These are phyloP conservation scores for Argentina anserina DNA, from an alignment of 306 rosid species.

Conservation along the genomic window DNA sequence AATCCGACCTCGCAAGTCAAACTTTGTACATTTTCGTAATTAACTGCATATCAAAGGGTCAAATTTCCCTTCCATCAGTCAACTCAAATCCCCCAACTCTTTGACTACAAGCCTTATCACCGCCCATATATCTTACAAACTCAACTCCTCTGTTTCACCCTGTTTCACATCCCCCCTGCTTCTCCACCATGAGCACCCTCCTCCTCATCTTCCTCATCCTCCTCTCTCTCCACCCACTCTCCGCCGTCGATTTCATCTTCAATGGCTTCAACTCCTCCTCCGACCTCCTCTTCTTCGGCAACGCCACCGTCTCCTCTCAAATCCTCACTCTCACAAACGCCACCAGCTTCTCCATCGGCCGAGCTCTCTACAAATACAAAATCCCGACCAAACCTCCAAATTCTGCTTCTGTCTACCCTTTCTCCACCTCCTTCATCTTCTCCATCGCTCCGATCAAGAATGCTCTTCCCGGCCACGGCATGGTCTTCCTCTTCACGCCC, in stretches of 20 bases:
- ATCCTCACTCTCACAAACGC: constrained; percentile 60
- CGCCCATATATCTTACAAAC: background rate
- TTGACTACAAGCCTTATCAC: background rate
- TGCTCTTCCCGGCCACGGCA: constrained; percentile 67
- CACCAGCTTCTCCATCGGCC: constrained; percentile 57
- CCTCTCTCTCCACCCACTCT: constrained; percentile 18
- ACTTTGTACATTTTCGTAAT: constrained; percentile 3
- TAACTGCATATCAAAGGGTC: background rate
- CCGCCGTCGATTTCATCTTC: constrained; percentile 60
- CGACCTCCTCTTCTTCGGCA: constrained; percentile 45
- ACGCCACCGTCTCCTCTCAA: constrained; percentile 52
- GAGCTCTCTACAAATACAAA: constrained; percentile 51
- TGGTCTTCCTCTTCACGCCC: constrained; percentile 69
- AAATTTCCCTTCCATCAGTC: background rate
- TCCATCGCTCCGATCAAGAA: constrained; percentile 54
- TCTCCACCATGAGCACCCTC: constrained; percentile 33
- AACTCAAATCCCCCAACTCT: background rate
- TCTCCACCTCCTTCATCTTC: constrained; percentile 81
- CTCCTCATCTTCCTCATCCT: constrained; percentile 16
- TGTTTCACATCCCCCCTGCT: background rate
- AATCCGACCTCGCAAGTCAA: too few species aligned
- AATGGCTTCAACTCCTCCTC: constrained; percentile 65
- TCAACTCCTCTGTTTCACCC: background rate
- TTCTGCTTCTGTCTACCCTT: constrained; percentile 47
- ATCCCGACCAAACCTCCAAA: constrained; percentile 47